Evolutionary conservation across 2,329 filamentous ascomycete genomes (phyloP), one percentile per base, ranked within the genome.

Genomic region (Didymella arachidicola): DNA sequence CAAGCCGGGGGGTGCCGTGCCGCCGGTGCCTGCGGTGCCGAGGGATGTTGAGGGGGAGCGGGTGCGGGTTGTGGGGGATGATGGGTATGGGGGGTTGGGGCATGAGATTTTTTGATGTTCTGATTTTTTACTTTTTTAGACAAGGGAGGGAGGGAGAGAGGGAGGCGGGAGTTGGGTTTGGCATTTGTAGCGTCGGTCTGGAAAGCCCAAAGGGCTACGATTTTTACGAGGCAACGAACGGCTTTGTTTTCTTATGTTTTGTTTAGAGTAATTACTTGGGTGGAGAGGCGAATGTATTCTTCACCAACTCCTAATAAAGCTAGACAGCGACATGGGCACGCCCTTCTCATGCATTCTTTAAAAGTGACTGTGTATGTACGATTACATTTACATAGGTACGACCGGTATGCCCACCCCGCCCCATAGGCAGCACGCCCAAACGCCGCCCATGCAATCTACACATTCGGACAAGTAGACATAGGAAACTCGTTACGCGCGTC

Each of bases 31-130:
- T 2, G 29, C 47, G 2, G 66, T 77, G 32, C 71, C 72, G 2
- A 62, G 61, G 0, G 67, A 62, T 5, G 53, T 64, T 2, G 65
- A 67, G 27, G 67, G 70, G 3, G 69, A 60, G 38, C 62, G 59
- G n/a, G 64, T 63, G 0, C 30, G 32, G 44, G 62, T 68, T 8
- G 53, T 50, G 1, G 46, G 39, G 0, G 60, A 68, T 16, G 74
- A 77, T 63, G 72, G 69, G 11, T 77, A 67, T 54, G 74, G 73
- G 0, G 74, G 74, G 2, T 53, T 71, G 12, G 72, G 65, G 7
- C 69, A 77, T 60, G 74, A 77, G 61, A 77, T 77, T n/a, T 77
- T 77, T 44, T 77, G 55, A 71, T 32, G 25, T 22, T 22, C 8
- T 25, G 12, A 6, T 8, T 2, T 7, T 14, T n/a, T n/a, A n/a